Conservation (phyloP, 768 basidiomycete genomes). For the Nevesoporus exiguus region DNA sequence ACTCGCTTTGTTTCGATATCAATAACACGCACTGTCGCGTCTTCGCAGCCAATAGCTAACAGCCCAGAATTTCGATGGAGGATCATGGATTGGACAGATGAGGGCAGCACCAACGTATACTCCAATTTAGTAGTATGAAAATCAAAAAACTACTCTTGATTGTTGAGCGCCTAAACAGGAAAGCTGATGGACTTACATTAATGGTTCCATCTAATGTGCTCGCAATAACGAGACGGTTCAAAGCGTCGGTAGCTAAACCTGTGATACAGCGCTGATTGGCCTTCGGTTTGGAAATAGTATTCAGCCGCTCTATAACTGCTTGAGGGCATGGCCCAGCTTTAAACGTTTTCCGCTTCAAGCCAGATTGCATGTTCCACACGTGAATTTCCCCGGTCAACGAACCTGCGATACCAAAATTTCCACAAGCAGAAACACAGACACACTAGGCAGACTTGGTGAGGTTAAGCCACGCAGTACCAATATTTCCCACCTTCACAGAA, state of each 20-base stretch:
- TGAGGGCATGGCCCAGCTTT: conserved; percentile 60
- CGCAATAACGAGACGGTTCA: conserved; percentile 80
- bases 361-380: conserved; percentile 98
- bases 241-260: conserved; percentile 79
- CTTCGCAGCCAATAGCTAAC: conserved; percentile 81
- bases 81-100: conserved; percentile 63
- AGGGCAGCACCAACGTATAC: conserved; percentile 62
- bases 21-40: conserved; percentile 77
- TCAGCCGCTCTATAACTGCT: conserved; percentile 45
- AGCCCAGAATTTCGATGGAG: conserved; percentile 86
- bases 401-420: conserved; percentile 89
- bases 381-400: conserved; percentile 75
- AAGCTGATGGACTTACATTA: conserved; percentile 54
- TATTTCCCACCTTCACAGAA: conserved; percentile 60
- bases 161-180: not conserved
- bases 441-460: conserved; percentile 41
- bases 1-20: conserved; percentile 88
- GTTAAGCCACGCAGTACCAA: not conserved
- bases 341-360: conserved; percentile 78
- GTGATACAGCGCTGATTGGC: conserved; percentile 59
- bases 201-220: conserved; percentile 86
- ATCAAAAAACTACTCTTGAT: conserved; percentile 78
- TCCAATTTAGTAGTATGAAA: conserved; percentile 83
- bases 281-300: conserved; percentile 38
- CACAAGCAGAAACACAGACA: conserved; percentile 89